phyloP scores from a whole-genome alignment of 768 basidiomycete species.

The Macrolepiota albuminosa region DNA sequence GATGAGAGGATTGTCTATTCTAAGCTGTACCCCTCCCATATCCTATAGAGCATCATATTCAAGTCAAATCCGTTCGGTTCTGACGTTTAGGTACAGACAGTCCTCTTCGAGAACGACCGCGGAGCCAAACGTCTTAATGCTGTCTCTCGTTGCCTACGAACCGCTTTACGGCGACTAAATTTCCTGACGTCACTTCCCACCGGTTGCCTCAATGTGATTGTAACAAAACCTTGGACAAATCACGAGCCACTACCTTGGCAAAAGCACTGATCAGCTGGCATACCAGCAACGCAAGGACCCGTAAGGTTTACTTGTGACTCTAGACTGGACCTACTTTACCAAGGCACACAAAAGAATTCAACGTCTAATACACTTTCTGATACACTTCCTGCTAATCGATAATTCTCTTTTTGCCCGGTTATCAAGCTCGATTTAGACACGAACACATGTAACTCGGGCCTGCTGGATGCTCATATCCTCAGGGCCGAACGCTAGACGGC shows the following conservation, averaged over 20 bases:
- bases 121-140: constrained; percentile 2
- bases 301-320: neutral
- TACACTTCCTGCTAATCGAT: constrained; percentile 4
- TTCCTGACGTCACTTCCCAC: constrained; percentile 9
- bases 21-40: constrained; percentile 8
- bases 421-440: neutral
- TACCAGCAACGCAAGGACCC: neutral
- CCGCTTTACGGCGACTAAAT: neutral
- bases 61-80: constrained; percentile 8
- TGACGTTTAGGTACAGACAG: neutral
- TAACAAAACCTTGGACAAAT: neutral
- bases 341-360: constrained; percentile 13
- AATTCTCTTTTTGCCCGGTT: neutral
- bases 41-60: constrained; percentile 1
- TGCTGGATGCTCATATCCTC: neutral
- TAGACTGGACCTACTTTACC: neutral
- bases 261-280: neutral
- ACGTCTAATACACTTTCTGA: constrained; percentile 10
- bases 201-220: constrained; percentile 2
- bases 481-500: too few relatives aligned
- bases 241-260: constrained; percentile 11
- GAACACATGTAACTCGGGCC: neutral
- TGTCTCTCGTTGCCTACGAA: neutral
- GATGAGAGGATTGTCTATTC: neutral
- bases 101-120: constrained; percentile 5